Conservation (phyloP, 2,329 filamentous ascomycete genomes). For the Aspergillus ochraceoroseus region DNA sequence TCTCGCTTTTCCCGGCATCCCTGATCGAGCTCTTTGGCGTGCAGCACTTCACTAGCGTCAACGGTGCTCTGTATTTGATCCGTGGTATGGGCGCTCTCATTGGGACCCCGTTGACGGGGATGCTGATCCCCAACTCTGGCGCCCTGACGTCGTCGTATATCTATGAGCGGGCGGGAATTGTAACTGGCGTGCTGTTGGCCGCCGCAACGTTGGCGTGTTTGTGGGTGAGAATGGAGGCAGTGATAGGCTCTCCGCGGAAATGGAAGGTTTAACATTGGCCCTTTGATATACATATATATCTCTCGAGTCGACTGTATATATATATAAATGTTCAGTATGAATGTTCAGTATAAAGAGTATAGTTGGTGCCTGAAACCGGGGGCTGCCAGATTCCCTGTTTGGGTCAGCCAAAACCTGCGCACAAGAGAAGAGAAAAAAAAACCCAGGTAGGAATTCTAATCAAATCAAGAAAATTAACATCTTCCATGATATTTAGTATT, state of each 20-base stretch:
- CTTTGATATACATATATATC: too few species aligned
- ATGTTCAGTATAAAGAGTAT: not conserved
- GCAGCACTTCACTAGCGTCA: slow-evolving; percentile 37
- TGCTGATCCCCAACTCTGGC: slow-evolving; percentile 24
- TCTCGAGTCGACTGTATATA: too few species aligned
- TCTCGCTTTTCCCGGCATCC: slow-evolving; percentile 40
- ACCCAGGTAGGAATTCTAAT: slow-evolving; percentile 3
- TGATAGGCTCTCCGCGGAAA: slow-evolving; percentile 19
- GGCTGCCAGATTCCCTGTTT: slow-evolving; percentile 8
- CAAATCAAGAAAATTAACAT: too few species aligned
- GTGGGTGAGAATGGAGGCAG: slow-evolving; percentile 29
- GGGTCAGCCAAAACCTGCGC: slow-evolving; percentile 5
- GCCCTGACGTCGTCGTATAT: slow-evolving; percentile 20
- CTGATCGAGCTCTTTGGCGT: slow-evolving; percentile 40
- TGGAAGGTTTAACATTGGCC: slow-evolving; percentile 24
- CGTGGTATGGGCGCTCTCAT: slow-evolving; percentile 37
- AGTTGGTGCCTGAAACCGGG: slow-evolving; percentile 9
- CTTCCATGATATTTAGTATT: too few species aligned
- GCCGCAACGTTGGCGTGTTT: slow-evolving; percentile 27
- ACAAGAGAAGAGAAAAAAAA: slow-evolving; percentile 10
- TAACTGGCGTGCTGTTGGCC: slow-evolving; percentile 26
- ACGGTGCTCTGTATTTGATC: slow-evolving; percentile 39
- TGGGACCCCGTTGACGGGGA: slow-evolving; percentile 35
- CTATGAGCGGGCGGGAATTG: slow-evolving; percentile 26
- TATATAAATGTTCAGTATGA: not conserved